Conservation (phyloP, 805 yeast species). For the Saccharomycopsis amapae region DNA sequence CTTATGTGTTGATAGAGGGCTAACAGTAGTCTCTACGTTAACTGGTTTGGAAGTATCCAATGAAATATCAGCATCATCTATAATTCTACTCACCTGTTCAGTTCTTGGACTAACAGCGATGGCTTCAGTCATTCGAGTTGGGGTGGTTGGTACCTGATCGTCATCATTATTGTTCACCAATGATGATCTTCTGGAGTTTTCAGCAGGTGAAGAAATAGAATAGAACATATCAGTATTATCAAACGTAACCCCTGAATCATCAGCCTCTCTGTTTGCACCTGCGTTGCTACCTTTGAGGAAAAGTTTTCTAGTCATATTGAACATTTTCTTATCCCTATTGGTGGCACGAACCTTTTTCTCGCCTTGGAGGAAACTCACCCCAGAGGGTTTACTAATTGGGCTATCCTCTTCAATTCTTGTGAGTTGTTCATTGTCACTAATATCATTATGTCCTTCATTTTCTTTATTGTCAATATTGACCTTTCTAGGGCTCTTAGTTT, state of each 20-base stretch:
- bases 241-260: neutral
- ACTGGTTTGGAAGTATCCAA: conserved; percentile 21
- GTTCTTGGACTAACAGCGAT: conserved; percentile 28
- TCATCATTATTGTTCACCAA: neutral
- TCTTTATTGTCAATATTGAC: neutral
- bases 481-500: no score
- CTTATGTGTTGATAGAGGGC: conserved; percentile 15
- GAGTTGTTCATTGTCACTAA: conserved; percentile 12
- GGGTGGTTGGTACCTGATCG: conserved; percentile 22
- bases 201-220: conserved; percentile 5
- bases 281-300: neutral
- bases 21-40: conserved; percentile 13
- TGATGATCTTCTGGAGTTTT: neutral
- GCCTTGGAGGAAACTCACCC: neutral
- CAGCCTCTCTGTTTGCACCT: neutral
- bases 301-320: neutral
- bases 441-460: conserved; percentile 10
- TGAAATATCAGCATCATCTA: conserved; percentile 22
- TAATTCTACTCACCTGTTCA: conserved; percentile 25
- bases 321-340: neutral
- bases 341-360: neutral
- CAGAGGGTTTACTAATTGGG: neutral
- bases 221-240: conserved; percentile 2
- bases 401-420: conserved; percentile 6
- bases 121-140: conserved; percentile 29